A percentile compares a stretch with the other conserved stretches of the same genome.
These are phyloP conservation scores for Verticillium albo-atrum DNA, from an alignment of 2,329 filamentous ascomycete genomes.

Conservation along the genomic window DNA sequence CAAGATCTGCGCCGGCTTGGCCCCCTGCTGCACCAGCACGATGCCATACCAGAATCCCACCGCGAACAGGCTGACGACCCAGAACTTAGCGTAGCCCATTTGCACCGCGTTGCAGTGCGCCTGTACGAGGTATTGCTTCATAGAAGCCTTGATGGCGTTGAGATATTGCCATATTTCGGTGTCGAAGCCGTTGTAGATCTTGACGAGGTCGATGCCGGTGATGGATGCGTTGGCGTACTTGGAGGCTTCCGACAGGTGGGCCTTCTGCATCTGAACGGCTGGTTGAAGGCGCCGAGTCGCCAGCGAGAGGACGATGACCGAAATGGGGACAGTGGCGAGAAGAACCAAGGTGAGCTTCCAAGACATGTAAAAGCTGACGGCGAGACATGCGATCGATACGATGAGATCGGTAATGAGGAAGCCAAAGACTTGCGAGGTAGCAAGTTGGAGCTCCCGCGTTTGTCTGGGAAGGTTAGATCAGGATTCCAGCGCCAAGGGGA, in stretches of 20 bases:
- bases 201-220: slow-evolving; percentile 76
- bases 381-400: slow-evolving; percentile 61
- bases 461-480: slow-evolving; percentile 50
- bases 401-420: slow-evolving; percentile 60
- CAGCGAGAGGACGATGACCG: slow-evolving; percentile 53
- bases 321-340: slow-evolving; percentile 66
- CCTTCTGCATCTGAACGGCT: slow-evolving; percentile 65
- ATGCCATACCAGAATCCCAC: slow-evolving; percentile 88
- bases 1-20: slow-evolving; percentile 63
- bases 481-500: too few species aligned
- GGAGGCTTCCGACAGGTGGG: slow-evolving; percentile 63
- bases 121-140: slow-evolving; percentile 61
- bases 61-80: slow-evolving; percentile 75
- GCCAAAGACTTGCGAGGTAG: slow-evolving; percentile 76
- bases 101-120: slow-evolving; percentile 67
- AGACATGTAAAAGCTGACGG: slow-evolving; percentile 71
- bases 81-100: slow-evolving; percentile 67
- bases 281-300: slow-evolving; percentile 58
- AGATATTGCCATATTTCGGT: slow-evolving; percentile 66
- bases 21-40: slow-evolving; percentile 57
- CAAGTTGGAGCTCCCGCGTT: slow-evolving; percentile 74
- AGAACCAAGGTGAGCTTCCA: slow-evolving; percentile 83
- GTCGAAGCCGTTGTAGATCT: slow-evolving; percentile 73
- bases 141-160: slow-evolving; percentile 51
- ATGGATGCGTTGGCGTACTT: slow-evolving; percentile 69